Evolutionary conservation across 495 filamentous ascomycete genomes (phyloP).

Genomic region (Pyronema omphalodes): DNA sequence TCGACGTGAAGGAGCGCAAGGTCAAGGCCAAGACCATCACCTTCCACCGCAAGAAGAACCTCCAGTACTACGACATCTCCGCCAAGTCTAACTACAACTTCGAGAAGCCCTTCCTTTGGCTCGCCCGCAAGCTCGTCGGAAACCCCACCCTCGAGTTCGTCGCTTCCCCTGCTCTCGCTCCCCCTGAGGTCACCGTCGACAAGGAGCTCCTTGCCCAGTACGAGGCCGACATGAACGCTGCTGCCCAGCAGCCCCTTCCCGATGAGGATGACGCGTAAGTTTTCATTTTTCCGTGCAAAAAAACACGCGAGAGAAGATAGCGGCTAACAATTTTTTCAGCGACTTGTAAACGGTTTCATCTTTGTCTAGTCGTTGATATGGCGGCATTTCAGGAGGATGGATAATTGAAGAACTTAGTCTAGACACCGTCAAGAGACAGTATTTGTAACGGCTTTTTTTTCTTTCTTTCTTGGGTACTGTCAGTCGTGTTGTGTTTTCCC

Average conservation of each 20-base stretch:
- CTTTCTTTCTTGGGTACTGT: conserved; percentile 11
- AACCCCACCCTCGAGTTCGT: conserved; percentile 91
- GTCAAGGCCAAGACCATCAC: conserved; percentile 99
- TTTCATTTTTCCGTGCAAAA: not conserved
- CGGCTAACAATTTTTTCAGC: conserved; percentile 8
- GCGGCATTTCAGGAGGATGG: conserved; percentile 3
- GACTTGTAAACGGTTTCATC: conserved; percentile 21
- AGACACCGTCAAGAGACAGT: not conserved
- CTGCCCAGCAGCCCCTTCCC: conserved; percentile 68
- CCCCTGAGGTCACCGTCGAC: conserved; percentile 79
- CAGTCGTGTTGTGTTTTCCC: not conserved
- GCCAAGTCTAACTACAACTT: conserved; percentile 99
- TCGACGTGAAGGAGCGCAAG: conserved; percentile 99
- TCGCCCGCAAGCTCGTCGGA: conserved; percentile 93
- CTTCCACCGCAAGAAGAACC: conserved; percentile 99
- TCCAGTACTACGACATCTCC: conserved; percentile 99
- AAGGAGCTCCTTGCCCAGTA: conserved; percentile 61
- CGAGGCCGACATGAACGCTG: conserved; percentile 71
- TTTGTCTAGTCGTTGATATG: conserved; percentile 13
- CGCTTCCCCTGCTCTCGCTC: conserved; percentile 81
- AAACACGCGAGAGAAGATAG: not conserved
- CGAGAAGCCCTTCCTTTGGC: conserved; percentile 99
- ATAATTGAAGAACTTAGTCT: conserved; percentile 1
- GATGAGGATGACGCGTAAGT: conserved; percentile 70
- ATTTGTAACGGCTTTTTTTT: not conserved